Evolutionary conservation across 345 rosid species (phyloP), one percentile per base, ranked within the genome.

Genomic region (Physaria fendleri): DNA sequence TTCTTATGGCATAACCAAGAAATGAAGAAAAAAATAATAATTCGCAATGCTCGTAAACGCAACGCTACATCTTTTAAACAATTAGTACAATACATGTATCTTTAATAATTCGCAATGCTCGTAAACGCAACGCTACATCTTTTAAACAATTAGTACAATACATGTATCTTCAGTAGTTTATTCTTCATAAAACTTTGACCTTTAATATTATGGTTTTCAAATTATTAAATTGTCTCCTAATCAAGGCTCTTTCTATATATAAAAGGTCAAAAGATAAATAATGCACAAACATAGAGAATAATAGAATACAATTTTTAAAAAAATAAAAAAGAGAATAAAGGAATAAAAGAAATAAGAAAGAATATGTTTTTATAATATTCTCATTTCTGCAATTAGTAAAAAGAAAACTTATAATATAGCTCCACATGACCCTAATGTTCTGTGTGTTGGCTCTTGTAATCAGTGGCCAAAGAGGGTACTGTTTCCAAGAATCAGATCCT

Each of bases 121-220:
- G 61, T 59, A 52, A 60, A 44, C 67, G 56, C 50, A 68, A 68
- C 73, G 67, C 73, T 34, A 64, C 54, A 35, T 51, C 62, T 68
- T 47, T 42, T 27, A 47, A 16, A 56, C 15, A 23, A 32, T 41
- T 38, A 8, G 15, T 14, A 46, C 20, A 23, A 32, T 24, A 12
- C 11, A 25, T 24, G 8, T n/a, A 7, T 25, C 23, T 49, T n/a
- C n/a, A n/a, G n/a, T n/a, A n/a, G n/a, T n/a, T n/a, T n/a, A n/a
- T n/a, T n/a, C n/a, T n/a, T n/a, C n/a, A n/a, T n/a, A n/a, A n/a
- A n/a, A n/a, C n/a, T n/a, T n/a, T n/a, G n/a, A n/a, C n/a, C n/a
- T n/a, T n/a, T n/a, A n/a, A n/a, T n/a, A n/a, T n/a, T n/a, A n/a
- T n/a, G n/a, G n/a, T n/a, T n/a, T n/a, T n/a, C n/a, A 18, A 23